These are phyloP conservation scores for Populus alba DNA, from an alignment of 345 rosid genomes.

Conservation along the genomic window DNA sequence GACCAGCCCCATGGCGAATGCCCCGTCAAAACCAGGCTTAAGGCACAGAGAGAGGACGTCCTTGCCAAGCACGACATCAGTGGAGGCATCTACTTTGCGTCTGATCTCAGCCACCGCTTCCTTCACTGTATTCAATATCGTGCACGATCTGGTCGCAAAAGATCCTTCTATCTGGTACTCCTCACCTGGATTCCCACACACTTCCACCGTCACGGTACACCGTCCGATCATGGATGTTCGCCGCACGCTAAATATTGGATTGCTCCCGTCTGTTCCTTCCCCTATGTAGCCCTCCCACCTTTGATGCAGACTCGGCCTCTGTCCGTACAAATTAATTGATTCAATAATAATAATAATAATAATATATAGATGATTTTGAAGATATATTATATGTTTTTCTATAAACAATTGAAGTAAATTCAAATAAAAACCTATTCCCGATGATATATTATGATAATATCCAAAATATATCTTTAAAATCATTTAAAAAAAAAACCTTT, in stretches of 20 bases:
- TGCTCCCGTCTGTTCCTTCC: slow-evolving; percentile 65
- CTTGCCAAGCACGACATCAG: slow-evolving; percentile 73
- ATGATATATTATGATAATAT: too few species aligned
- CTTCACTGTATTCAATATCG: slow-evolving; percentile 38
- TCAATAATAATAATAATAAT: too few species aligned
- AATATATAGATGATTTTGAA: too few species aligned
- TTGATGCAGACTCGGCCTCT: slow-evolving; percentile 69
- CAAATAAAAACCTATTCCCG: too few species aligned
- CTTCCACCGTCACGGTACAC: slow-evolving; percentile 49
- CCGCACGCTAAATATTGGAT: slow-evolving; percentile 61
- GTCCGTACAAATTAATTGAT: not conserved
- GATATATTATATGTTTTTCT: too few species aligned
- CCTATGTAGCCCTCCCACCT: slow-evolving; percentile 70
- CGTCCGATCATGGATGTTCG: slow-evolving; percentile 70
- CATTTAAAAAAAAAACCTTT: too few species aligned
- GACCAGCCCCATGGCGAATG: slow-evolving; percentile 85
- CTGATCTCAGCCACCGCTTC: slow-evolving; percentile 70
- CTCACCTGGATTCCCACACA: slow-evolving; percentile 49
- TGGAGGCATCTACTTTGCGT: slow-evolving; percentile 88
- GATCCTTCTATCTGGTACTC: slow-evolving; percentile 85
- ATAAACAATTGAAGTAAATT: too few species aligned
- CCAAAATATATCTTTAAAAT: too few species aligned
- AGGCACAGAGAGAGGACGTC: slow-evolving; percentile 67
- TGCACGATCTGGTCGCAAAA: slow-evolving; percentile 55
- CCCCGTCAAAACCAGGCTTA: slow-evolving; percentile 73